Conservation (phyloP, 2,329 filamentous ascomycete species). For the Mycosphaerella arachidis region DNA sequence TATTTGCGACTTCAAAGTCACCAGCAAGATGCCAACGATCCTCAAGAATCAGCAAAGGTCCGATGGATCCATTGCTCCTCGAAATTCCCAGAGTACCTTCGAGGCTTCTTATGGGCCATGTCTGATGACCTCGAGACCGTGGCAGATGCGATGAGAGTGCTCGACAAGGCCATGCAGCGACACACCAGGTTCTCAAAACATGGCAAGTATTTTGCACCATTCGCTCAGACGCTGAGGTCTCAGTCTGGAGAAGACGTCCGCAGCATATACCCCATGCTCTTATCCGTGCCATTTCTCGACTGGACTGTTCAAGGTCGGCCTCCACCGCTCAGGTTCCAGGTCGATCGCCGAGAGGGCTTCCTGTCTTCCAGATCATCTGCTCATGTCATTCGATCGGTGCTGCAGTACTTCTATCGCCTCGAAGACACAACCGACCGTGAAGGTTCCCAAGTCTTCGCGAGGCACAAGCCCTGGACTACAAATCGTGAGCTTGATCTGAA, state of each 20-base stretch:
- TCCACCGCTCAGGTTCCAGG: conserved; percentile 40
- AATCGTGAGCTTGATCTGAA: conserved; percentile 41
- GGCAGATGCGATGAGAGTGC: conserved; percentile 23
- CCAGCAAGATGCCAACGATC: conserved; percentile 30
- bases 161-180: conserved; percentile 37
- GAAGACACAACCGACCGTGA: conserved; percentile 43
- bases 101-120: conserved; percentile 23
- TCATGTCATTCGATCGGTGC: conserved; percentile 38
- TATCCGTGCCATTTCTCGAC: conserved; percentile 41
- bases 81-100: conserved; percentile 16
- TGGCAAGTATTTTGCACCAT: conserved; percentile 42
- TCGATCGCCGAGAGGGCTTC: conserved; percentile 40
- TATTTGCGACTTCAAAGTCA: conserved; percentile 32
- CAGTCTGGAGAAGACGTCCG: conserved; percentile 10
- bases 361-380: conserved; percentile 36
- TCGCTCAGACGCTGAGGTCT: conserved; percentile 33
- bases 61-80: conserved; percentile 40
- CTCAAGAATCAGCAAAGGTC: conserved; percentile 31
- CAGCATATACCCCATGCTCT: conserved; percentile 33
- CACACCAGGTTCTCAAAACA: conserved; percentile 43
- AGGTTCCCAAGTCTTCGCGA: conserved; percentile 38
- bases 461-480: conserved; percentile 41
- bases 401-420: conserved; percentile 42
- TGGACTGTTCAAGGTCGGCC: conserved; percentile 38
- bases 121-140: conserved; percentile 19